Percentiles rank a stretch among this genome's conserved stretches.
Conservation (phyloP, 257 asterid genomes). For the Anisodus tanguticus region DNA sequence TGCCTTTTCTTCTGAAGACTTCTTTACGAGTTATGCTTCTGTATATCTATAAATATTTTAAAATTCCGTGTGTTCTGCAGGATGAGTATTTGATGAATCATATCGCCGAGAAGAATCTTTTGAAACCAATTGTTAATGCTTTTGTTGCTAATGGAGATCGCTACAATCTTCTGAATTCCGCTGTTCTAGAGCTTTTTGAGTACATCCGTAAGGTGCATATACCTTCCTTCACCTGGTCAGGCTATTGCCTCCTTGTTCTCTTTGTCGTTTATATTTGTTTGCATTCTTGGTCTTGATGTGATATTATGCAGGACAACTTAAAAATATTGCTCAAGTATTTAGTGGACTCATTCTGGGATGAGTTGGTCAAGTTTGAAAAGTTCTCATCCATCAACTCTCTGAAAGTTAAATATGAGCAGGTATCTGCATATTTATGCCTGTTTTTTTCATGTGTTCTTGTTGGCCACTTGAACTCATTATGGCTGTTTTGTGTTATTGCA, state of each 20-base stretch:
- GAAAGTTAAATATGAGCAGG: constrained; percentile 95
- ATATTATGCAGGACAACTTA: constrained; percentile 74
- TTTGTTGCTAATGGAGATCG: constrained; percentile 91
- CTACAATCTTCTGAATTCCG: constrained; percentile 93
- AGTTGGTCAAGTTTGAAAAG: constrained; percentile 67
- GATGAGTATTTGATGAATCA: constrained; percentile 92
- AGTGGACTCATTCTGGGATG: constrained; percentile 87
- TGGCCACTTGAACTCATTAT: constrained; percentile 9
- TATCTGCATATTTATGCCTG: constrained; percentile 36
- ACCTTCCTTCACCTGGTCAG: constrained; percentile 30
- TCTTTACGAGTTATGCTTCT: constrained; percentile 7
- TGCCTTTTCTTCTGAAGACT: background rate
- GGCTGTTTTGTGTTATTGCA: constrained; percentile 54
- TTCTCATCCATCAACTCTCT: constrained; percentile 68
- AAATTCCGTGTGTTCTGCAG: constrained; percentile 51
- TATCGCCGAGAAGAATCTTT: constrained; percentile 71
- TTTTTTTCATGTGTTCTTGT: background rate
- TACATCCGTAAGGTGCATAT: constrained; percentile 68
- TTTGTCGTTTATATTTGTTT: background rate
- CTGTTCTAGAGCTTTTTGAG: constrained; percentile 88
- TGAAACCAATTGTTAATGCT: constrained; percentile 81
- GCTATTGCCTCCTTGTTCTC: constrained; percentile 1
- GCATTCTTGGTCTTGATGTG: background rate
- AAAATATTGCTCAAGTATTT: constrained; percentile 73
- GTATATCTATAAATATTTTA: constrained; percentile 16